Percentiles rank a stretch among this genome's conserved stretches.
Evolutionary conservation across 192 early-diverging fungal species (phyloP).

Genomic region (Rhizoclosmatium sp.): DNA sequence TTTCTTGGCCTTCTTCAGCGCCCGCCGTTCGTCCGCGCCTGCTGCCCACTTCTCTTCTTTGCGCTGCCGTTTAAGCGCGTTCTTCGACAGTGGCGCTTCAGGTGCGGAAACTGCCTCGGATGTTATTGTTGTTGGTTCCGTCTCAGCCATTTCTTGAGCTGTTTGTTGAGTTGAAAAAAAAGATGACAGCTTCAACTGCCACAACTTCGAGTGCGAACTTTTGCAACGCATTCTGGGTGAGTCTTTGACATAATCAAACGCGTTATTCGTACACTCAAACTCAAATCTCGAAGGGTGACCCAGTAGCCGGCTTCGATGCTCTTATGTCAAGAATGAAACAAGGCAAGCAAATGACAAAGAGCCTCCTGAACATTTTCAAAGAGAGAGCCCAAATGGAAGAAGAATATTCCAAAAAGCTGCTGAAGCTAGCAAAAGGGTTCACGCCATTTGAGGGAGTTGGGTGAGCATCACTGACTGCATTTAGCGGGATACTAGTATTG

Average conservation of each 20-base stretch:
- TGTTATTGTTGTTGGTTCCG: not conserved
- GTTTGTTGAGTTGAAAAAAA: not conserved
- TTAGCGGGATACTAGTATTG: too few species aligned
- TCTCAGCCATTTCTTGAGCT: not conserved
- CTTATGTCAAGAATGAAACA: constrained; percentile 53
- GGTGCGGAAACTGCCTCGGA: not conserved
- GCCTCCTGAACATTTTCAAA: constrained; percentile 48
- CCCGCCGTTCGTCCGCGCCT: constrained; percentile 54
- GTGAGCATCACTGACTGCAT: constrained; percentile 20
- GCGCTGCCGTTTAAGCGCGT: constrained; percentile 75
- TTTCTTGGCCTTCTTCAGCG: constrained; percentile 39
- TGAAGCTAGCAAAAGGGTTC: constrained; percentile 55
- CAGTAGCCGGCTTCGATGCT: constrained; percentile 48
- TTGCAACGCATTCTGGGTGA: too few species aligned
- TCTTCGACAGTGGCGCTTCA: constrained; percentile 62
- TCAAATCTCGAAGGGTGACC: not conserved
- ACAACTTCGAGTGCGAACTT: too few species aligned
- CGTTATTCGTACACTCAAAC: too few species aligned
- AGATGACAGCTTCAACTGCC: not conserved
- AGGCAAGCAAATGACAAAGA: constrained; percentile 54
- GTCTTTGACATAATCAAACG: too few species aligned
- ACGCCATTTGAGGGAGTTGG: constrained; percentile 57
- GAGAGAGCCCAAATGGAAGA: constrained; percentile 62
- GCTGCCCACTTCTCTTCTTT: constrained; percentile 65
- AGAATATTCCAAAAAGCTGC: constrained; percentile 57